Conservation (phyloP, 2,329 filamentous ascomycete genomes). For the Arthrobotrys sinensis region DNA sequence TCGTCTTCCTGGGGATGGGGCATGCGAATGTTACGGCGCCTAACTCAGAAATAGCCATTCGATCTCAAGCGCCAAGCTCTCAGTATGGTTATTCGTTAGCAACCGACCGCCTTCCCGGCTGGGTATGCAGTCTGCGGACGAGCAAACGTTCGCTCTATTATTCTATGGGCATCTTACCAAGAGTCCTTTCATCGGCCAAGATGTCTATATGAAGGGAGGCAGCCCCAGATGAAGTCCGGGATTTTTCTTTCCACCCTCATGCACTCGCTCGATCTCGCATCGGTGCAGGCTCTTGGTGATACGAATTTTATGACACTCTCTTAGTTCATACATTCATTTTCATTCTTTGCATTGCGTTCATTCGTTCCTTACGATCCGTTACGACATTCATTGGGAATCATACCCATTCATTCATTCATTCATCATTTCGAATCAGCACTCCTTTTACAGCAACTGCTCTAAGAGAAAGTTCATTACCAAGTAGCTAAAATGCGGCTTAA, state of each 20-base stretch:
- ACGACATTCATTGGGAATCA: slow-evolving; percentile 24
- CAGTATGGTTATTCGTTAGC: neutral
- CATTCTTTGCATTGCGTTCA: slow-evolving; percentile 17
- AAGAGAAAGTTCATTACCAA: slow-evolving; percentile 20
- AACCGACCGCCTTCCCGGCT: slow-evolving; percentile 24
- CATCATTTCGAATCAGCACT: slow-evolving; percentile 20
- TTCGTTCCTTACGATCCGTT: slow-evolving; percentile 2
- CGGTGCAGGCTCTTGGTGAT: slow-evolving; percentile 31
- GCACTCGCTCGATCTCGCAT: slow-evolving; percentile 35
- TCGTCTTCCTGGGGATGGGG: slow-evolving; percentile 3
- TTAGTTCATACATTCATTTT: slow-evolving; percentile 47
- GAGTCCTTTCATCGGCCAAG: slow-evolving; percentile 11
- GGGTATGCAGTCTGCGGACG: slow-evolving; percentile 26
- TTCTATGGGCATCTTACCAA: neutral
- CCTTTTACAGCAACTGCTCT: slow-evolving; percentile 4
- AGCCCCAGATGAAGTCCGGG: slow-evolving; percentile 22
- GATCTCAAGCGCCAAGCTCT: slow-evolving; percentile 6
- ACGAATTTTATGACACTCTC: slow-evolving; percentile 46
- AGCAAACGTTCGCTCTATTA: neutral
- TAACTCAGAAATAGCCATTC: neutral
- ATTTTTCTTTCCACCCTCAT: slow-evolving; percentile 30
- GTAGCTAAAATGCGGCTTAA: slow-evolving; percentile 42
- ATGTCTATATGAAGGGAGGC: slow-evolving; percentile 51
- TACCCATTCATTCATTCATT: slow-evolving; percentile 31
- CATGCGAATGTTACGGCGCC: slow-evolving; percentile 14